Evolutionary conservation across 2,329 filamentous ascomycete genomes (phyloP).

Genomic region (Penicillium digitatum): DNA sequence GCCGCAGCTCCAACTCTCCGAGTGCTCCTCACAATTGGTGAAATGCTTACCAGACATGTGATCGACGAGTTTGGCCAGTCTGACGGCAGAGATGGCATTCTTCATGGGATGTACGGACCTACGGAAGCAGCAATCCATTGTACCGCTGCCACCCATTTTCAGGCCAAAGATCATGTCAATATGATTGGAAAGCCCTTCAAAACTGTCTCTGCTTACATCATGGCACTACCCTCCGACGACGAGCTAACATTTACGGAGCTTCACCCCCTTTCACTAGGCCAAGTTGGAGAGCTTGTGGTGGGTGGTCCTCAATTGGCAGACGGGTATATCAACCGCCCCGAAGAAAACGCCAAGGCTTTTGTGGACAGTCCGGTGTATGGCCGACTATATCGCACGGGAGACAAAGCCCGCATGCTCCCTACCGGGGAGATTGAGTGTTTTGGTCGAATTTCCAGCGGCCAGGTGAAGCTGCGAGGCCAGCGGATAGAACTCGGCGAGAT

Average conservation of each 20-base stretch:
- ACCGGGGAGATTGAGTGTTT: constrained; percentile 76
- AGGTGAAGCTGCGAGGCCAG: constrained; percentile 83
- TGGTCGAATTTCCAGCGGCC: constrained; percentile 72
- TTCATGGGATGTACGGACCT: constrained; percentile 93
- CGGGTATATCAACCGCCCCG: constrained; percentile 75
- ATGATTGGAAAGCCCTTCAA: constrained; percentile 75
- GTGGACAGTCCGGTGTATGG: constrained; percentile 62
- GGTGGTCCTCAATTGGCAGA: constrained; percentile 75
- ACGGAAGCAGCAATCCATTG: constrained; percentile 92
- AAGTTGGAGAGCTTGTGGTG: constrained; percentile 74
- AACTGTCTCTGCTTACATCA: constrained; percentile 73
- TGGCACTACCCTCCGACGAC: constrained; percentile 47
- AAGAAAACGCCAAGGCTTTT: constrained; percentile 70
- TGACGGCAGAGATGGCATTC: constrained; percentile 54
- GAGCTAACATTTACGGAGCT: constrained; percentile 31
- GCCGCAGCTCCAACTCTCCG: constrained; percentile 63
- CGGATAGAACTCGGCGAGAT: constrained; percentile 76
- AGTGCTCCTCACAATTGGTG: constrained; percentile 79
- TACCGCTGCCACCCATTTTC: constrained; percentile 66
- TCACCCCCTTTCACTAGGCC: constrained; percentile 59
- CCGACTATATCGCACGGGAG: constrained; percentile 75
- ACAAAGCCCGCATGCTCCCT: constrained; percentile 66
- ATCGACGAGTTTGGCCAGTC: constrained; percentile 72
- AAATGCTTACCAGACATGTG: constrained; percentile 79
- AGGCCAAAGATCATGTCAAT: constrained; percentile 53